Conservation (phyloP, 78 protist genomes). For the Chrysochromulina tobinii region DNA sequence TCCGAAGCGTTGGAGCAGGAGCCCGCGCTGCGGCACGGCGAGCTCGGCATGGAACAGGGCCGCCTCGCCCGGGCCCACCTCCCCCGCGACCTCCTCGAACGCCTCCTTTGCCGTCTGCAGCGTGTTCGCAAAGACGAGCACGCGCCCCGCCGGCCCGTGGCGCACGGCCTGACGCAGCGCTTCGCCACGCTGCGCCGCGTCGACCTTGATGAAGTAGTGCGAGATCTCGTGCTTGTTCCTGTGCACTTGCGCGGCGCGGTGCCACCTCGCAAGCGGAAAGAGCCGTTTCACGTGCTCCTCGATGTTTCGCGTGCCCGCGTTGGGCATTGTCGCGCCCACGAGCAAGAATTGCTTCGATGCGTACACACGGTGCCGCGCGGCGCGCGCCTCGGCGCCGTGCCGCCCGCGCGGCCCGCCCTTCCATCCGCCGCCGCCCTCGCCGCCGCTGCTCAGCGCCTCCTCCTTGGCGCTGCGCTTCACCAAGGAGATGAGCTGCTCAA, state of each 20-base stretch:
- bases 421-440: too few species aligned
- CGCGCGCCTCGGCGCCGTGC: too few species aligned
- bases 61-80: not conserved
- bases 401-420: too few species aligned
- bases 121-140: too few species aligned
- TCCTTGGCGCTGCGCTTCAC: not conserved
- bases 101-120: not conserved
- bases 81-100: not conserved
- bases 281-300: not conserved
- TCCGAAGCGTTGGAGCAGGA: not conserved
- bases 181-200: too few species aligned
- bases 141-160: too few species aligned
- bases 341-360: not conserved
- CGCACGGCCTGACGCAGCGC: too few species aligned
- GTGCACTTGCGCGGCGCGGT: not conserved
- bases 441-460: not conserved
- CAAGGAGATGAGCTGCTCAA: not conserved
- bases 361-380: not conserved
- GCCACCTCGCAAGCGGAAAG: not conserved
- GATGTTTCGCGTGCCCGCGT: not conserved
- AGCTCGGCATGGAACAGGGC: not conserved
- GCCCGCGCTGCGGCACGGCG: not conserved
- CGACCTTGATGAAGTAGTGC: not conserved
- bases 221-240: not conserved
- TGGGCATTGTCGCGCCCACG: constrained; percentile 24